Percentiles rank a stretch among this genome's conserved stretches.
Evolutionary conservation across 176 grass and related monocot genomes (phyloP).

Genomic region (Secale cereale): DNA sequence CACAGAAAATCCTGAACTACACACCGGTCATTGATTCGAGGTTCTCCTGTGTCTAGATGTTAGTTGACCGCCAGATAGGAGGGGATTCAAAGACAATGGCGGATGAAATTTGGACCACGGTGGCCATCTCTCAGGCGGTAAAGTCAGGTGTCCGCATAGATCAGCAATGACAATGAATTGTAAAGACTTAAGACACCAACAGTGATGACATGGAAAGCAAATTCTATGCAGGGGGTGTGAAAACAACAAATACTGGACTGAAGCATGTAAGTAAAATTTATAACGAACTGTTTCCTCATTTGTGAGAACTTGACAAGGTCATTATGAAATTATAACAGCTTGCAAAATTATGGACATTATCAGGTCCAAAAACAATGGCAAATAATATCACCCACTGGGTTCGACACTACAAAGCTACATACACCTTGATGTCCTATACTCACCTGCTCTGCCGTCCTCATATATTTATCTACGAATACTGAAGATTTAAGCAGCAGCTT

Average conservation of each 20-base stretch:
- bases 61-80: no score
- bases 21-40: no score
- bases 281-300: conserved; percentile 14
- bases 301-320: conserved; percentile 29
- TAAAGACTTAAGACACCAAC: not conserved
- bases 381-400: conserved; percentile 27
- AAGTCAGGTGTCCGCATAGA: no score
- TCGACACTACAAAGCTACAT: conserved; percentile 40
- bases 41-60: no score
- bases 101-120: no score
- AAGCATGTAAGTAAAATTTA: conserved; percentile 13
- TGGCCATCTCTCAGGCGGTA: no score
- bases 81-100: no score
- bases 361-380: conserved; percentile 53
- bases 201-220: not conserved
- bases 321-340: conserved; percentile 15
- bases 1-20: no score
- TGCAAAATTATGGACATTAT: conserved; percentile 13
- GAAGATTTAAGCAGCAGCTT: conserved; percentile 59
- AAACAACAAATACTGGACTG: not conserved
- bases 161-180: not conserved
- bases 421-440: conserved; percentile 40
- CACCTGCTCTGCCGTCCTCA: conserved; percentile 10
- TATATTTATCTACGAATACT: conserved; percentile 29
- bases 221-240: not conserved